Evolutionary conservation across 2,329 filamentous ascomycete species (phyloP), one percentile per base, ranked within the genome.

Genomic region (Stachybotrys echinatus): DNA sequence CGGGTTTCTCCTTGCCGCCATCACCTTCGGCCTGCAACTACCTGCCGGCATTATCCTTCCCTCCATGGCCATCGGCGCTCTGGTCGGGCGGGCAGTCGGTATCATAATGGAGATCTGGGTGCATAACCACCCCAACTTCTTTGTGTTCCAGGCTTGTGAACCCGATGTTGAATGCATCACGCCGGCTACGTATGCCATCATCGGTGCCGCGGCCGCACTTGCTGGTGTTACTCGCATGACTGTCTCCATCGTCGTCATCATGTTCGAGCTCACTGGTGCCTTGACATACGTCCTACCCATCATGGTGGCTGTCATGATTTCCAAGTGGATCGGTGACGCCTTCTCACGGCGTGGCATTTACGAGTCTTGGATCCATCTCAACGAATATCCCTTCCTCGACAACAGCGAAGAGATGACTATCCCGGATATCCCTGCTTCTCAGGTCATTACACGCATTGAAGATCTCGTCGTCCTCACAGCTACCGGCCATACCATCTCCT

Each of bases 271-370:
- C 50, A 99, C 94, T 0, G 94, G 94, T 48, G 94, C 94, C 2
- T 79, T 99, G 23, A 95, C 91, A 1, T 97, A 97, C 64, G 92
- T 99, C 45, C 82, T 99, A 7, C 94, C 94, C 49, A 99, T 97
- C 68, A 99, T 99, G 94, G 89, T 99, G 55, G 91, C 92, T 42
- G 94, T 99, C 63, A 95, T 99, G 92, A 79, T 97, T 42, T 89
- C 89, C 54, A 99, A 99, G 73, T 99, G 94, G 94, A 90, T 96
- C 22, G 94, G 92, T 61, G 94, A 99, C 67, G 92, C 91, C 46
- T 92, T 99, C 67, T 91, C 89, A 22, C 89, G 89, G 50, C 84
- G 87, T 46, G 91, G 94, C 56, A 97, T 99, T 68, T 99, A 99
- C 73, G 94, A 99, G 67, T 87, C 88, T 49, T 99, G 94, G 94